These are phyloP conservation scores for Sugiyamaella chiloensis DNA, from an alignment of 805 yeast species.

Conservation along the genomic window DNA sequence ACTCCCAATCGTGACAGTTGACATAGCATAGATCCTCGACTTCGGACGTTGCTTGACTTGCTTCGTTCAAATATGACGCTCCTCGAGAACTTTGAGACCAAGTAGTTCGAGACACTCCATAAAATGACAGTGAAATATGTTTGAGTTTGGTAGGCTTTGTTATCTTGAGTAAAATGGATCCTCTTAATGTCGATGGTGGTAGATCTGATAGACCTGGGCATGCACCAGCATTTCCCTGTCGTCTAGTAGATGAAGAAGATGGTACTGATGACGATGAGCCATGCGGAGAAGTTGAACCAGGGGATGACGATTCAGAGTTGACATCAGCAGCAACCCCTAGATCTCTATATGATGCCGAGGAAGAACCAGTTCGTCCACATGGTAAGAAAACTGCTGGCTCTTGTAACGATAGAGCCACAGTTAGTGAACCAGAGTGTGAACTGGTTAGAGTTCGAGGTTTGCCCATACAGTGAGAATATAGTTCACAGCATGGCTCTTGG, in stretches of 20 bases:
- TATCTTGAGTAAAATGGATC: conserved; percentile 68
- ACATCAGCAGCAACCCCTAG: conserved; percentile 11
- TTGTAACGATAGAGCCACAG: conserved; percentile 32
- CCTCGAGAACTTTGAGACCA: conserved; percentile 65
- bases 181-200: conserved; percentile 59
- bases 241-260: too few species aligned
- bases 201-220: conserved; percentile 21
- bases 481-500: conserved; percentile 1
- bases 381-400: conserved; percentile 33
- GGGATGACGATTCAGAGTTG: neutral
- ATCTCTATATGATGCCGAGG: conserved; percentile 15
- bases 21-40: conserved; percentile 32
- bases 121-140: conserved; percentile 57
- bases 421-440: conserved; percentile 34
- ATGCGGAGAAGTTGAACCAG: conserved; percentile 4
- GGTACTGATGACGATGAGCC: too few species aligned
- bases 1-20: conserved; percentile 36
- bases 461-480: conserved; percentile 29
- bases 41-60: conserved; percentile 30
- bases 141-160: conserved; percentile 71
- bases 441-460: conserved; percentile 29
- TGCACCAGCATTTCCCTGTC: too few species aligned
- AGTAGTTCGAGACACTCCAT: conserved; percentile 71
- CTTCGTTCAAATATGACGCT: conserved; percentile 31
- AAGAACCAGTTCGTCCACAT: conserved; percentile 16